Percentiles rank a stretch among this genome's conserved stretches.
These are phyloP conservation scores for Colletotrichum sp. DNA, from an alignment of 2,329 filamentous ascomycete genomes.

Conservation along the genomic window DNA sequence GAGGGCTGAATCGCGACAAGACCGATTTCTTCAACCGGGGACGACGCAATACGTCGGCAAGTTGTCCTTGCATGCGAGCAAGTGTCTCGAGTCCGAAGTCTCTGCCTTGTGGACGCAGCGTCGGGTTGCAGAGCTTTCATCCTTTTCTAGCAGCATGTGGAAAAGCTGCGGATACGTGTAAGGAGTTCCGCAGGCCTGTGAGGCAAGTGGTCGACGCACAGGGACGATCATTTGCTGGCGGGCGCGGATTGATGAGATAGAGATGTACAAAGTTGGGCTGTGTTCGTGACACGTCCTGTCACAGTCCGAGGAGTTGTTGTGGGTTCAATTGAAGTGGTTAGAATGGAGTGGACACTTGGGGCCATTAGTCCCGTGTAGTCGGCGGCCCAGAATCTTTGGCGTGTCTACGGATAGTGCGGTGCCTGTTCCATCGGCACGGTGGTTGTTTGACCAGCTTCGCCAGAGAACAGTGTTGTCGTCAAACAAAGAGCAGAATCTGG, in stretches of 20 bases:
- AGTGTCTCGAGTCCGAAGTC: not conserved
- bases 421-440: not conserved
- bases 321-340: not conserved
- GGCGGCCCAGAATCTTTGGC: not conserved
- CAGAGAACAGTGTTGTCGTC: not conserved
- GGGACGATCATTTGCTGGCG: not conserved
- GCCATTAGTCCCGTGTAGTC: not conserved
- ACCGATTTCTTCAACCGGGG: not conserved
- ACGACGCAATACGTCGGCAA: not conserved
- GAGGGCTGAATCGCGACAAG: not conserved
- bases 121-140: not conserved
- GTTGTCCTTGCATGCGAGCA: not conserved
- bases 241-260: not conserved
- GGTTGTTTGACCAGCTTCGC: not conserved
- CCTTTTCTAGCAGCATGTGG: not conserved
- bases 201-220: not conserved
- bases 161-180: not conserved
- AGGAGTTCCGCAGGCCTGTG: not conserved
- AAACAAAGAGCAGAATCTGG: not conserved
- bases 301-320: not conserved
- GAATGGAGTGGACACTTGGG: not conserved
- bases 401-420: not conserved
- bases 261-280: not conserved
- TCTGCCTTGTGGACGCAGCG: not conserved
- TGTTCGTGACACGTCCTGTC: not conserved